A percentile compares a stretch with the other conserved stretches of the same genome.
Evolutionary conservation across 2,329 filamentous ascomycete species (phyloP).

Genomic region (Amauroascus verrucosus): DNA sequence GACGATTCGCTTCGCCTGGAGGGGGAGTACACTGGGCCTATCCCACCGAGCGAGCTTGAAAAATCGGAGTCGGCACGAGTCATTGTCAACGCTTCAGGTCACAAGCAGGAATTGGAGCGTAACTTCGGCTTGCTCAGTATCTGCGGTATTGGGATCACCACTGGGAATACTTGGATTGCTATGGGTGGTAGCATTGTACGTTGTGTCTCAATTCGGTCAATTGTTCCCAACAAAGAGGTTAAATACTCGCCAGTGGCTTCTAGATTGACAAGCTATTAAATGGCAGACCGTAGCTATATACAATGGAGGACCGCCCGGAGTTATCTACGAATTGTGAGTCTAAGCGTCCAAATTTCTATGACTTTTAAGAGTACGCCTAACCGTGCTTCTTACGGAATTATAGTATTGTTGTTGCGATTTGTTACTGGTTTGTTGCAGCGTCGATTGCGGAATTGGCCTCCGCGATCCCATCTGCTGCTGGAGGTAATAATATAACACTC

Average conservation of each 20-base stretch:
- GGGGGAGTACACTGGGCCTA: no score
- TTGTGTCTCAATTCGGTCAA: slow-evolving; percentile 35
- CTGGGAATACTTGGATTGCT: slow-evolving; percentile 57
- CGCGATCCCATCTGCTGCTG: slow-evolving; percentile 51
- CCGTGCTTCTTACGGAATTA: neutral
- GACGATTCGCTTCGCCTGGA: no score
- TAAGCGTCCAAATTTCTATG: neutral
- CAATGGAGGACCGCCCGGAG: slow-evolving; percentile 53
- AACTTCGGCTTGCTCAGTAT: slow-evolving; percentile 53
- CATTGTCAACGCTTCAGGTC: slow-evolving; percentile 52
- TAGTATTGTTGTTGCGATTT: slow-evolving; percentile 38
- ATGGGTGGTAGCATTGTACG: slow-evolving; percentile 52
- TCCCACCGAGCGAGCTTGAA: no score
- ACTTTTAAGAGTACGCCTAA: neutral
- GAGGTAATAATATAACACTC: no score
- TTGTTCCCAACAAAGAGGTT: neutral
- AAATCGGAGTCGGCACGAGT: neutral
- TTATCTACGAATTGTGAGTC: slow-evolving; percentile 50
- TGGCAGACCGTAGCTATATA: slow-evolving; percentile 41
- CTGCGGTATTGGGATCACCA: slow-evolving; percentile 50
- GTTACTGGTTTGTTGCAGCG: slow-evolving; percentile 50
- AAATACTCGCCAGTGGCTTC: neutral
- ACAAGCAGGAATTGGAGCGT: slow-evolving; percentile 52
- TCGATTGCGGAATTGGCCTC: slow-evolving; percentile 52
- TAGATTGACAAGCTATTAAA: slow-evolving; percentile 16